phyloP scores from a whole-genome alignment of 805 yeast species.

The Ogataea corticis region DNA sequence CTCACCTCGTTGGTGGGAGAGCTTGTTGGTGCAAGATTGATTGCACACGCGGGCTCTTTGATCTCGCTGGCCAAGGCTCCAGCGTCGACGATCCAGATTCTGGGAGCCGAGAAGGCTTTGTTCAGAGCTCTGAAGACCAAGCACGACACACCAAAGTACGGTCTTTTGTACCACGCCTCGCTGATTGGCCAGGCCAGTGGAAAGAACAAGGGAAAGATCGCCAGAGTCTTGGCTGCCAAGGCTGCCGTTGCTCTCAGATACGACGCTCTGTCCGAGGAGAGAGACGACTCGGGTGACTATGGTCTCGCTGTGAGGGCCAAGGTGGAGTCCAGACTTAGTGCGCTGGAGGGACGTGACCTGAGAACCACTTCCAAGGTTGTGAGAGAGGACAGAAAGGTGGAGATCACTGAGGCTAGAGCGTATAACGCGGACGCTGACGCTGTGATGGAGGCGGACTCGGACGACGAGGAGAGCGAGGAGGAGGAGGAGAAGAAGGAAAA shows the following conservation, averaged over 20 bases:
- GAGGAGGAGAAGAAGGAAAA: slow-evolving; percentile 28
- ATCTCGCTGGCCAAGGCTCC: slow-evolving; percentile 96
- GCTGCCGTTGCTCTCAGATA: slow-evolving; percentile 96
- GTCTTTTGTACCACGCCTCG: slow-evolving; percentile 94
- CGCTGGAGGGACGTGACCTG: slow-evolving; percentile 94
- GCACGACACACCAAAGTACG: slow-evolving; percentile 98
- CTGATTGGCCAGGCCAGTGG: slow-evolving; percentile 98
- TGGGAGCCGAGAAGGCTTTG: slow-evolving; percentile 98
- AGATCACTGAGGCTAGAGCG: slow-evolving; percentile 77
- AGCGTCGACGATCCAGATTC: slow-evolving; percentile 95
- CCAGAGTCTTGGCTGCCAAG: slow-evolving; percentile 97
- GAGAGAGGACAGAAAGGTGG: slow-evolving; percentile 84
- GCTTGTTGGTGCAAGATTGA: slow-evolving; percentile 96
- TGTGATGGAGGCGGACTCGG: slow-evolving; percentile 36
- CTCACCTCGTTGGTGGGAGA: slow-evolving; percentile 95
- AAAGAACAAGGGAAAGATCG: slow-evolving; percentile 97
- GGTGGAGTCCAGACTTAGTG: slow-evolving; percentile 92
- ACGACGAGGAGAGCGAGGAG: slow-evolving; percentile 28
- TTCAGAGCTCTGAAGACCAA: slow-evolving; percentile 98
- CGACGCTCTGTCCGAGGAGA: slow-evolving; percentile 95
- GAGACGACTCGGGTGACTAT: slow-evolving; percentile 92
- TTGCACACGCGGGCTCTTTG: slow-evolving; percentile 95
- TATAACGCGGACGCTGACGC: slow-evolving; percentile 97
- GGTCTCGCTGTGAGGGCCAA: slow-evolving; percentile 90
- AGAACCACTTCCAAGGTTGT: slow-evolving; percentile 84